Base-by-base conservation (phyloP, 2,329 filamentous ascomycete species). In the Epichloe brachyelytri region DNA sequence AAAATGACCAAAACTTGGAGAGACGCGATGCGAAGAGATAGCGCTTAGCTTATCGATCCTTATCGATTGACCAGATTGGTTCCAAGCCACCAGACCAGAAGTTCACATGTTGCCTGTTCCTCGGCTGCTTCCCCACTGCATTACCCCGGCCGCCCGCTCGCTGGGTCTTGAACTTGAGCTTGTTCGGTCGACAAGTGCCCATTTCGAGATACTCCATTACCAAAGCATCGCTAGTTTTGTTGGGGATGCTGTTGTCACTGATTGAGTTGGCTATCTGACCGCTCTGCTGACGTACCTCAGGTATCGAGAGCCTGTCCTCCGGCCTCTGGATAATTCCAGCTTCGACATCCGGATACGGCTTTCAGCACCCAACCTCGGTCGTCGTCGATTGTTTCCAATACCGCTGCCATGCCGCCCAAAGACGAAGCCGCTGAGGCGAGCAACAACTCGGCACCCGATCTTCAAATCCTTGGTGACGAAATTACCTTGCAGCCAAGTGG, bases 401-500 rank as follows among this genome's bases (percentile, higher is more conserved):
- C 10, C 40, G 30, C 50, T 56, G 54, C 44, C 52, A 68, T 68
- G 65, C 56, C 64, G 43, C 57, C 60, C 47, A 51, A 61, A 51
- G 60, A 63, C 51, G 59, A 65, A 49, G 38, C 58, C 12, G 50
- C 59, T 50, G 66, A 66, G 53, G 50, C 63, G 43, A 53, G 55
- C 46, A 61, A 46, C 55, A 62, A 57, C 55, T 80, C 80, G 46
- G 82, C 85, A 48, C 85, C 85, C n/a, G 85, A 88, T 65, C 73
- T 90, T 49, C 82, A 88, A 65, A 88, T 90, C 57, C 72, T 88
- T 10, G 85, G 85, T 56, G 80, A 86, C 62, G 73, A 83, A 60
- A 79, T 89, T 58, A 88, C 82, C 2, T 77, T 90, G 39, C 85
- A 88, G 62, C 85, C 85, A 8, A 81, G 81, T 57, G 84, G 83